Percentiles rank a stretch among this genome's conserved stretches.
Conservation (phyloP, 2,329 filamentous ascomycete genomes). For the Cadophora sp. region DNA sequence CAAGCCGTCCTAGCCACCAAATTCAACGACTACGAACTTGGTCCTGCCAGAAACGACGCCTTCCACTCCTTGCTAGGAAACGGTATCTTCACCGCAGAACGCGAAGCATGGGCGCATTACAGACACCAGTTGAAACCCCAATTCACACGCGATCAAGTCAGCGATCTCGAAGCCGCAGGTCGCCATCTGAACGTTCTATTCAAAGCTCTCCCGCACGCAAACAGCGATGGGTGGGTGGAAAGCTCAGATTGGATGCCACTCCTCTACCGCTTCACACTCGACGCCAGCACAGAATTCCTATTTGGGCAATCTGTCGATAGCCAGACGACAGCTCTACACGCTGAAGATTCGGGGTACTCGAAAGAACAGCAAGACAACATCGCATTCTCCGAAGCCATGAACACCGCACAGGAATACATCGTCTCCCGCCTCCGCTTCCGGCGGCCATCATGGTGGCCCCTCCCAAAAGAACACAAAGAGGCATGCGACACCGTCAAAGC, state of each 20-base stretch:
- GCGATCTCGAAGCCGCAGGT: slow-evolving; percentile 46
- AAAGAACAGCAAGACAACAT: slow-evolving; percentile 34
- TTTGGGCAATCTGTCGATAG: slow-evolving; percentile 60
- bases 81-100: slow-evolving; percentile 51
- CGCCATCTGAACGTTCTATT: slow-evolving; percentile 59
- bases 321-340: slow-evolving; percentile 50
- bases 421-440: slow-evolving; percentile 43
- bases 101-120: slow-evolving; percentile 48
- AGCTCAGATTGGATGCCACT: slow-evolving; percentile 60
- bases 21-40: slow-evolving; percentile 47
- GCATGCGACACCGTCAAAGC: slow-evolving; percentile 40
- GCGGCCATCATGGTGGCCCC: slow-evolving; percentile 39
- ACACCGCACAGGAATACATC: slow-evolving; percentile 46
- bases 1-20: slow-evolving; percentile 45
- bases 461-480: slow-evolving; percentile 41
- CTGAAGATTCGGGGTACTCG: slow-evolving; percentile 32
- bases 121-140: slow-evolving; percentile 49
- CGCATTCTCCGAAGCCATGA: slow-evolving; percentile 50
- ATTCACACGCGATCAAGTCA: slow-evolving; percentile 46
- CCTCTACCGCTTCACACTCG: slow-evolving; percentile 64
- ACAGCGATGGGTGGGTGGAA: slow-evolving; percentile 43
- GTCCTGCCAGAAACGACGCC: slow-evolving; percentile 42
- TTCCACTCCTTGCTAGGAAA: slow-evolving; percentile 45
- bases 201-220: slow-evolving; percentile 36
- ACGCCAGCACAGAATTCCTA: slow-evolving; percentile 63